Evolutionary conservation across 495 filamentous ascomycete genomes (phyloP).

Genomic region (Lasiosphaeris hirsuta): DNA sequence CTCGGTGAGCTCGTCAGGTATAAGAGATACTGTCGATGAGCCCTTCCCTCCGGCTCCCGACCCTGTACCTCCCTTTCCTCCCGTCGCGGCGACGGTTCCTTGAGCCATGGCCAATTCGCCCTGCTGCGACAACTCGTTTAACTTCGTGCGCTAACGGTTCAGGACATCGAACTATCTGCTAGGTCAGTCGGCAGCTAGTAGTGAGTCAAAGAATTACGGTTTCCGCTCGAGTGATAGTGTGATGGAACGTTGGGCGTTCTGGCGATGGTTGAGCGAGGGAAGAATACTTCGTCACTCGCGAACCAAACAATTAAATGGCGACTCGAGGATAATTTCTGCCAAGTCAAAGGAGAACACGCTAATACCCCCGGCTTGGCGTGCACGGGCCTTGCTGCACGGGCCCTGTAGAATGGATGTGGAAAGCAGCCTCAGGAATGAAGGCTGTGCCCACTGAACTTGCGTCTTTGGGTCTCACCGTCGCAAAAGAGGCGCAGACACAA

Average conservation of each 20-base stretch:
- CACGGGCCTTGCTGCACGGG: background rate
- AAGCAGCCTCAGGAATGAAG: background rate
- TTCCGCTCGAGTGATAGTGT: too few species aligned
- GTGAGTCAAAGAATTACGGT: too few species aligned
- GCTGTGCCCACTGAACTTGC: too few species aligned
- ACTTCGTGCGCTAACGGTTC: background rate
- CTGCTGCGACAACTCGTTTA: background rate
- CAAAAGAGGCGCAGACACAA: background rate
- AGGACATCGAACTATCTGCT: background rate
- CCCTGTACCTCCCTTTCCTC: background rate
- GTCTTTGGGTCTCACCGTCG: too few species aligned
- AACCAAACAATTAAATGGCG: too few species aligned
- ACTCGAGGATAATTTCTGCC: too few species aligned
- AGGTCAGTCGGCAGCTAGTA: background rate
- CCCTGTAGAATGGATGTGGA: background rate
- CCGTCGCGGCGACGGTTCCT: conserved; percentile 14
- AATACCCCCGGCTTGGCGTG: too few species aligned
- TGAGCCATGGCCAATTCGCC: conserved; percentile 17
- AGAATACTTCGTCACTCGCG: too few species aligned
- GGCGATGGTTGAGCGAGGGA: too few species aligned
- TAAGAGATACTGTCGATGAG: conserved; percentile 21
- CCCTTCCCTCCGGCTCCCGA: conserved; percentile 1
- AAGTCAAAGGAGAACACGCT: too few species aligned
- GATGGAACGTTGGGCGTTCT: too few species aligned
- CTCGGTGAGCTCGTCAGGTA: conserved; percentile 21